These are phyloP conservation scores for Piedraia hortae DNA, from an alignment of 2,329 filamentous ascomycete species.

Conservation along the genomic window DNA sequence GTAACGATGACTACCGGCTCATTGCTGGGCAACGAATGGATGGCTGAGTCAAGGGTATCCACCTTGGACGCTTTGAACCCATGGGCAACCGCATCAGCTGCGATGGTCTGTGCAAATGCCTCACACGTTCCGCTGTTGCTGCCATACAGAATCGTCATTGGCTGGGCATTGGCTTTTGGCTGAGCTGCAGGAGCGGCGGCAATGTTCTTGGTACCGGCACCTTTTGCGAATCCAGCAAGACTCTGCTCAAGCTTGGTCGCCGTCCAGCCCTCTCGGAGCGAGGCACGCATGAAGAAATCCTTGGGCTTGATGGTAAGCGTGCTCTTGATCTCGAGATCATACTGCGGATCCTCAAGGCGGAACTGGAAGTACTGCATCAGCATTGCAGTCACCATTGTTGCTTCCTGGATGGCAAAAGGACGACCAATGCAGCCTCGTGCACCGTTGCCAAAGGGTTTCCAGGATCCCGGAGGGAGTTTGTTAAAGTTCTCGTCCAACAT, in stretches of 20 bases:
- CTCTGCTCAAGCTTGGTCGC: constrained; percentile 1
- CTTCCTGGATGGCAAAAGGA: constrained; percentile 46
- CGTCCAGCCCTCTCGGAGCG: constrained; percentile 15
- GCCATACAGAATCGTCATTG: constrained; percentile 42
- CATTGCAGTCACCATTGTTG: constrained; percentile 31
- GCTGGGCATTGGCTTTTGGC: constrained; percentile 3
- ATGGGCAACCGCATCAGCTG: constrained; percentile 27
- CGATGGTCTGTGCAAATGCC: constrained; percentile 34
- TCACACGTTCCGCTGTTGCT: constrained; percentile 53
- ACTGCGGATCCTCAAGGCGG: constrained; percentile 30
- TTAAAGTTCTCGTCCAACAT: constrained; percentile 45
- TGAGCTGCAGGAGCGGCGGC: neutral
- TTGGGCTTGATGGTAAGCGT: constrained; percentile 36
- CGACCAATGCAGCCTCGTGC: constrained; percentile 43
- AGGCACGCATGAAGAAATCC: constrained; percentile 33
- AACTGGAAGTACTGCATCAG: constrained; percentile 48
- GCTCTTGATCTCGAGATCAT: constrained; percentile 26
- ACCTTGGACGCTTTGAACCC: constrained; percentile 30
- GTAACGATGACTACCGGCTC: constrained; percentile 39
- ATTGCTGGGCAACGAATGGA: constrained; percentile 29
- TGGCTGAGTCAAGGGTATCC: constrained; percentile 30
- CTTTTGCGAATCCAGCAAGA: constrained; percentile 1
- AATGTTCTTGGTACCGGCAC: constrained; percentile 1
- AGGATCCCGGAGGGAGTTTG: constrained; percentile 10
- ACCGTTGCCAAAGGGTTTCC: constrained; percentile 42